Percentiles rank a stretch among this genome's conserved stretches.
phyloP scores from a whole-genome alignment of 192 early-diverging fungal genomes.

The Chytriomyces sp. region DNA sequence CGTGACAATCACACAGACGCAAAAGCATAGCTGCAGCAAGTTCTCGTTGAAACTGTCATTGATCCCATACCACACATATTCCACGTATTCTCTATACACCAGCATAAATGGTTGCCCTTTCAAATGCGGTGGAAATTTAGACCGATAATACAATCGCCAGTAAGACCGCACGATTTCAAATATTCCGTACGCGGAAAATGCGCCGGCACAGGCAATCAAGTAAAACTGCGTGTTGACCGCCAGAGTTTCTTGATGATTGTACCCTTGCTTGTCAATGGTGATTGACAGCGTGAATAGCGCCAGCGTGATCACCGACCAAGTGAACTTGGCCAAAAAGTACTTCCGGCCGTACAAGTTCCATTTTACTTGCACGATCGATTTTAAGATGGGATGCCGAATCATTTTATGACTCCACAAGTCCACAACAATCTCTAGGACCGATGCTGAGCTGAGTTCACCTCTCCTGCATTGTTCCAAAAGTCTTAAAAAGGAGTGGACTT shows the following conservation, averaged over 20 bases:
- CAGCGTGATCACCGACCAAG: constrained; percentile 5
- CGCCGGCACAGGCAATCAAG: background rate
- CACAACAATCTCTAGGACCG: background rate
- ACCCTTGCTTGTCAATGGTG: constrained; percentile 1
- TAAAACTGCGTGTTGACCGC: constrained; percentile 4
- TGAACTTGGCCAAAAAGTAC: constrained; percentile 15
- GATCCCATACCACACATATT: background rate
- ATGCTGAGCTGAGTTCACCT: background rate
- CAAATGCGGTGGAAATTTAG: constrained; percentile 16
- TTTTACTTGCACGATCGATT: constrained; percentile 23
- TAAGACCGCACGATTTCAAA: constrained; percentile 11
- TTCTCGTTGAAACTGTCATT: constrained; percentile 7
- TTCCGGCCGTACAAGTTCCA: constrained; percentile 26
- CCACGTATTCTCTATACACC: background rate
- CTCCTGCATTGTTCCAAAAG: too few species aligned
- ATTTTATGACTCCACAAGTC: constrained; percentile 20
- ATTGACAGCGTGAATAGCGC: constrained; percentile 14
- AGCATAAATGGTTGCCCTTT: background rate
- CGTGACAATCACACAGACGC: background rate
- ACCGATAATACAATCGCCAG: background rate
- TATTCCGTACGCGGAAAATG: background rate
- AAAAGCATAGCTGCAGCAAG: background rate
- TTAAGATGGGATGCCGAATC: constrained; percentile 20
- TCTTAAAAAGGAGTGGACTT: too few species aligned
- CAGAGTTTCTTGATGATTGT: background rate